phyloP scores from a whole-genome alignment of 1,284 basidiomycete species.

The Ustilago crameri region DNA sequence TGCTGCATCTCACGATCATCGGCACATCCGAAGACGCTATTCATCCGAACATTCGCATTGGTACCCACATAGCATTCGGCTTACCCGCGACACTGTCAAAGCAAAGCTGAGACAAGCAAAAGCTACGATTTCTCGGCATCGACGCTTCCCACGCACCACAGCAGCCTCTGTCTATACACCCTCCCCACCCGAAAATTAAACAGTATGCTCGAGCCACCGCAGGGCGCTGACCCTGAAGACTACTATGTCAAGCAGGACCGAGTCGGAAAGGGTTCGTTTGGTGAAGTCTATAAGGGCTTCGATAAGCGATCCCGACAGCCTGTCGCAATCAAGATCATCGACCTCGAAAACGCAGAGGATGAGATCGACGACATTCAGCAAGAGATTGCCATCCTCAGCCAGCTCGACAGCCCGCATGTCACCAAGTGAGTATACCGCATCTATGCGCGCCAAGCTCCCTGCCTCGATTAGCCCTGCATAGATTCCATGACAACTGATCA shows the following conservation, averaged over 20 bases:
- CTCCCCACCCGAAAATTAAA: background rate
- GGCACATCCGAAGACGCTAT: too few relatives aligned
- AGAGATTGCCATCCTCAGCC: slow-evolving; percentile 98
- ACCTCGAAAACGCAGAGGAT: slow-evolving; percentile 97
- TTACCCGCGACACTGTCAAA: too few relatives aligned
- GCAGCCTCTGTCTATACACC: background rate
- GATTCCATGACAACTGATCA: background rate
- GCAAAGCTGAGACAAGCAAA: too few relatives aligned
- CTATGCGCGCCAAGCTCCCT: background rate
- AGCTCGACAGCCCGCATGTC: slow-evolving; percentile 92
- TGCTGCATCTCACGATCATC: too few relatives aligned
- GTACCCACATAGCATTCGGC: too few relatives aligned
- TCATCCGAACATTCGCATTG: too few relatives aligned
- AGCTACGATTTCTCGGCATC: background rate
- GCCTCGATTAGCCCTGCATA: background rate
- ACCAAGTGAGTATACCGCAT: slow-evolving; percentile 75
- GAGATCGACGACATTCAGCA: slow-evolving; percentile 99
- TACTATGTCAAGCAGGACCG: slow-evolving; percentile 92
- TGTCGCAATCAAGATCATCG: slow-evolving; percentile 89
- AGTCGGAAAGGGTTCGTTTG: slow-evolving; percentile 73
- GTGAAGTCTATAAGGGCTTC: slow-evolving; percentile 66
- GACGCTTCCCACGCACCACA: background rate
- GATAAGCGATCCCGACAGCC: slow-evolving; percentile 55
- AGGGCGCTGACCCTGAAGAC: slow-evolving; percentile 59
- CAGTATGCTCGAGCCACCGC: slow-evolving; percentile 47